phyloP scores from a whole-genome alignment of 2,329 filamentous ascomycete genomes.

The Colletotrichum viniferum region DNA sequence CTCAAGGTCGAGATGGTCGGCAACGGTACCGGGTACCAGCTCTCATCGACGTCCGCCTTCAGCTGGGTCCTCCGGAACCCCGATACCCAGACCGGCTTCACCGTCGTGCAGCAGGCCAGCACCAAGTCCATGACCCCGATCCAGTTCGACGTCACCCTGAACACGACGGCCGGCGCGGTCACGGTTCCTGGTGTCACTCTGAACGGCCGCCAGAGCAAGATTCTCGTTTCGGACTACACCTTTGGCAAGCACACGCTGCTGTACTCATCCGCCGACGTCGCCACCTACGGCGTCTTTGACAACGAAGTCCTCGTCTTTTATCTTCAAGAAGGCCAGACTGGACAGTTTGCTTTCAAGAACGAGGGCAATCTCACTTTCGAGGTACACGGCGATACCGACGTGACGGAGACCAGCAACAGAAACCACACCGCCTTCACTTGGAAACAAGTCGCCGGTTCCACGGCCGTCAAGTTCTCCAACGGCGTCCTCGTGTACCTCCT shows the following conservation, averaged over 20 bases:
- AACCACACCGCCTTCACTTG: constrained; percentile 40
- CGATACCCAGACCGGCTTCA: constrained; percentile 53
- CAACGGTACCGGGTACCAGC: constrained; percentile 51
- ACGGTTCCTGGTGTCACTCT: constrained; percentile 56
- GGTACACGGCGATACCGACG: constrained; percentile 34
- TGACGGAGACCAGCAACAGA: constrained; percentile 22
- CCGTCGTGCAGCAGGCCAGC: constrained; percentile 49
- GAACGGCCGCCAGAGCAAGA: constrained; percentile 68
- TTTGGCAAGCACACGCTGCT: constrained; percentile 63
- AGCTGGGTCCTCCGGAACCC: constrained; percentile 59
- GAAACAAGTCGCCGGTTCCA: constrained; percentile 52
- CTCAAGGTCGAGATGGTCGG: constrained; percentile 57
- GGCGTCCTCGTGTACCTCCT: constrained; percentile 60
- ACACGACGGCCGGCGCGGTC: constrained; percentile 48
- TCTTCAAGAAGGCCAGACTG: constrained; percentile 62
- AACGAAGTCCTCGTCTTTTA: constrained; percentile 70
- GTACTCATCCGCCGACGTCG: constrained; percentile 74
- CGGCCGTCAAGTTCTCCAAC: constrained; percentile 53
- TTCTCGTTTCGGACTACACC: constrained; percentile 71
- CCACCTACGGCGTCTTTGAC: constrained; percentile 62
- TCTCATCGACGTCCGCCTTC: constrained; percentile 41
- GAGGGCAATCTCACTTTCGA: constrained; percentile 35
- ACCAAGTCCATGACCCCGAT: constrained; percentile 48
- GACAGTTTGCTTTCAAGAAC: constrained; percentile 59
- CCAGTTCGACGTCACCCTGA: constrained; percentile 49